Evolutionary conservation across 345 rosid genomes (phyloP), one percentile per base, ranked within the genome.

Genomic region (Salix exigua): DNA sequence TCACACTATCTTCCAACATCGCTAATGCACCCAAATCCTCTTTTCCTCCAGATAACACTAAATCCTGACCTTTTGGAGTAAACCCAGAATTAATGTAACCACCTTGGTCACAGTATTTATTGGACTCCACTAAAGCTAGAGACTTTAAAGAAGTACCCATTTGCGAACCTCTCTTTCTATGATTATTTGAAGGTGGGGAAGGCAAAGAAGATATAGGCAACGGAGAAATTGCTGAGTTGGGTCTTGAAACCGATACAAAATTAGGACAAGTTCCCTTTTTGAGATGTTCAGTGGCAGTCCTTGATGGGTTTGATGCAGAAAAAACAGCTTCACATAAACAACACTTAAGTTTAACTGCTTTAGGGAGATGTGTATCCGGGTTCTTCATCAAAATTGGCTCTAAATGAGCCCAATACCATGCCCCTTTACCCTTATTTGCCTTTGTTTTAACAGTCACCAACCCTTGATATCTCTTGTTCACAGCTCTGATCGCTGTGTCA

Each of bases 231-330:
- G 79, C 75, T 14, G 86, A 76, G 67, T 33, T 66, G 10, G 81
- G 80, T 67, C 79, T 75, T 72, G 71, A 58, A 69, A 70, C 76
- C 60, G 86, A 73, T 64, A 64, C 68, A 75, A 88, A 88, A 73
- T 85, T 86, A 75, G 89, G 85, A 77, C 91, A 88, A 2, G 86
- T 80, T 53, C 89, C 89, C 14, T 88, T 83, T 73, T 88, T 88
- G 25, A 88, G 86, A 70, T 88, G 91, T 73, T 88, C 91, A 4
- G 91, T 80, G 42, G 91, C 89, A 1, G 91, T 86, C 10, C 91
- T 63, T 0, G 91, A 88, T 7, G 91, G 91, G 77, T 88, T 88
- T 0, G 91, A 88, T 9, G 91, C 86, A 11, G 91, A 88, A 81
- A 88, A 88, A 51, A 85, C 78, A 66, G 91, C 84, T 44, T 85